A percentile compares a stretch with the other conserved stretches of the same genome.
Conservation (phyloP, 1,284 basidiomycete species). For the Ceratobasidium sp. region DNA sequence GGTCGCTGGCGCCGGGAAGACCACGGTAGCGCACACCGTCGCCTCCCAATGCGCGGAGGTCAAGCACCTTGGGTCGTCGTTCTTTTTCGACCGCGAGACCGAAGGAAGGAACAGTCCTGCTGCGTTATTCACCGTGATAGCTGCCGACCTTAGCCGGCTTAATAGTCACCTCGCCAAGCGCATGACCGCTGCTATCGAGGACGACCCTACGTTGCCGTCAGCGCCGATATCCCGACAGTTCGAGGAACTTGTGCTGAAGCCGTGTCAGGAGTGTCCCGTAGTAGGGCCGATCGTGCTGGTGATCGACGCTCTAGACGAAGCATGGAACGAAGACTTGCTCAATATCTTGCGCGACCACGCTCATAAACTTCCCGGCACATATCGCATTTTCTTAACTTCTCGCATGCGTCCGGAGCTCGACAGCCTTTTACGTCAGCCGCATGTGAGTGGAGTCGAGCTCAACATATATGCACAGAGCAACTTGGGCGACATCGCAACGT, state of each 20-base stretch:
- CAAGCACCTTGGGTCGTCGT: constrained; percentile 23
- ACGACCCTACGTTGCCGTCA: not conserved
- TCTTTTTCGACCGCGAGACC: too few relatives aligned
- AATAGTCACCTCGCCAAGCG: not conserved
- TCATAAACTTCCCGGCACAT: not conserved
- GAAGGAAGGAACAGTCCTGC: too few relatives aligned
- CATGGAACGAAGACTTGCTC: too few relatives aligned
- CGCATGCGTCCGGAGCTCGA: constrained; percentile 11
- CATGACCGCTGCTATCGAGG: not conserved
- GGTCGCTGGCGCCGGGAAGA: constrained; percentile 49
- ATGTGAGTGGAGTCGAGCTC: too few relatives aligned
- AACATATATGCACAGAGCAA: not conserved
- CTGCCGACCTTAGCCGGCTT: too few relatives aligned
- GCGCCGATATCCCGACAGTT: constrained; percentile 9
- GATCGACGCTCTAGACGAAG: constrained; percentile 25
- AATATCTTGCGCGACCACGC: not conserved
- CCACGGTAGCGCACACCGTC: constrained; percentile 21
- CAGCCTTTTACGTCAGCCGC: not conserved
- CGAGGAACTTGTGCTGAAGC: constrained; percentile 13
- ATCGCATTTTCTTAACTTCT: constrained; percentile 17
- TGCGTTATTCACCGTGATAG: too few relatives aligned
- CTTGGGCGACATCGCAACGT: not conserved
- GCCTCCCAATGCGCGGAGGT: not conserved
- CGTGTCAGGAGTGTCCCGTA: not conserved
- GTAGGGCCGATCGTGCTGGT: constrained; percentile 1